Base-by-base conservation (phyloP, 139 green algal species). In the Tetradesmus obliquus region DNA sequence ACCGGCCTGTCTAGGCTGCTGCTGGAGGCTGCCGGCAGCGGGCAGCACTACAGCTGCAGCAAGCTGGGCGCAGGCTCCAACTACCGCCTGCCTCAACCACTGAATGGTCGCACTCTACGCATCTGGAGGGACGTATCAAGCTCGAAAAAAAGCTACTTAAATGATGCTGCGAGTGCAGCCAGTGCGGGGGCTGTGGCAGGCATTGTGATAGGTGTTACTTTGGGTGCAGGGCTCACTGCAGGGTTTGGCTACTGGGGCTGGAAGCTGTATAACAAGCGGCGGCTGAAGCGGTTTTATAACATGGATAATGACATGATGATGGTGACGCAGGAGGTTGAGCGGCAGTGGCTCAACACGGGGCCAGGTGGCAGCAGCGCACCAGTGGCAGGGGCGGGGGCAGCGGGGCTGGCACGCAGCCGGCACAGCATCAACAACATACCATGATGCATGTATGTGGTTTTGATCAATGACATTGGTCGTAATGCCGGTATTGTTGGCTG, bases 281-380 rank as follows among this genome's bases (percentile, higher is more conserved):
- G 84, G 58, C 45, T 88, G 32, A 88, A 88, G 84, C 19, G 58
- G 60, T 24, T 88, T 45, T 88, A 88, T 24, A 79, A 79, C 24
- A 58, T 80, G 24, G 84, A n/a, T n/a, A 80, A 80, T 60, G 84
- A 88, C 60, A 88, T 88, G 84, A 79, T 88, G 84, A 80, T 80
- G 60, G 84, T 88, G 58, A 62, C 76, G 84, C 84, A 80, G 58
- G 84, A 88, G 58, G 84, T 88, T 13, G 60, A 80, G 60, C 54
- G 24, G 17, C 84, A 88, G 84, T 88, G 84, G 84, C 51, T 88
- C 22, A 88, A 24, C 7, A 58, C 55, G 4, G 55, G 83, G 69
- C 2, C 55, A 24, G 83, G 55, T 88, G 72, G 72, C 72, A 80
- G 72, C 72, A 71, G 8, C 60, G 60, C 60, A 10, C 60, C 60